phyloP scores from a whole-genome alignment of 2,329 filamentous ascomycete genomes.

The Colletotrichum cereale region DNA sequence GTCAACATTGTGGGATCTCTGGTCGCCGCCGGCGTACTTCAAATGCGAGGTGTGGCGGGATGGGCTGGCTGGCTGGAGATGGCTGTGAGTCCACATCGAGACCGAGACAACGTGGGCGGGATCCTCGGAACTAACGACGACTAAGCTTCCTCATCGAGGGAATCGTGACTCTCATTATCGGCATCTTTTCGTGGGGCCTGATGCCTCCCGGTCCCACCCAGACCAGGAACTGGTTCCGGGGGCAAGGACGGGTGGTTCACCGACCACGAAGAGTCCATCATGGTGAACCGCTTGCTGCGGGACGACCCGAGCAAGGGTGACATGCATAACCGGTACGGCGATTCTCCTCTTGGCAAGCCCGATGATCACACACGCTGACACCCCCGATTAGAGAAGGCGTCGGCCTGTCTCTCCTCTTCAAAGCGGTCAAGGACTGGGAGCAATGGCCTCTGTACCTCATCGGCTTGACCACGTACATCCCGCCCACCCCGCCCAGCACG shows the following conservation, averaged over 20 bases:
- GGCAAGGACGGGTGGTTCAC: slow-evolving; percentile 72
- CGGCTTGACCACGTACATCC: slow-evolving; percentile 62
- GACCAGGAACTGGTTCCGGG: slow-evolving; percentile 67
- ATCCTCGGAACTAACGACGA: neutral
- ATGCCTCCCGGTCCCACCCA: slow-evolving; percentile 62
- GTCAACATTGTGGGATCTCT: slow-evolving; percentile 54
- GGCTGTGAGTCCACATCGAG: slow-evolving; percentile 49
- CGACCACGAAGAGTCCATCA: slow-evolving; percentile 71
- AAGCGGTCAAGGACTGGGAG: slow-evolving; percentile 68
- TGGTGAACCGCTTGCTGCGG: slow-evolving; percentile 70
- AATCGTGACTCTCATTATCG: slow-evolving; percentile 55
- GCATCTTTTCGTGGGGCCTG: slow-evolving; percentile 57
- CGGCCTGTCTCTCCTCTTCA: slow-evolving; percentile 60
- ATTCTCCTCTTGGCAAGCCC: neutral
- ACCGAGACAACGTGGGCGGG: neutral
- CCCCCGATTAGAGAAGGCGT: slow-evolving; percentile 53
- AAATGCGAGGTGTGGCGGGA: slow-evolving; percentile 52
- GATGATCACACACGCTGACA: neutral
- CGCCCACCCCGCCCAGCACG: slow-evolving; percentile 54
- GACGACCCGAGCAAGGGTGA: slow-evolving; percentile 73
- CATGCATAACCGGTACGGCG: slow-evolving; percentile 67
- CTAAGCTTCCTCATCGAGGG: slow-evolving; percentile 65
- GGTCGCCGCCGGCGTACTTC: slow-evolving; percentile 57
- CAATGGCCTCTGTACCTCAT: slow-evolving; percentile 70
- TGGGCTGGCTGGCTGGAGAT: slow-evolving; percentile 57